Evolutionary conservation across 768 basidiomycete species (phyloP), one percentile per base, ranked within the genome.

Genomic region (Tylopilus sp.): DNA sequence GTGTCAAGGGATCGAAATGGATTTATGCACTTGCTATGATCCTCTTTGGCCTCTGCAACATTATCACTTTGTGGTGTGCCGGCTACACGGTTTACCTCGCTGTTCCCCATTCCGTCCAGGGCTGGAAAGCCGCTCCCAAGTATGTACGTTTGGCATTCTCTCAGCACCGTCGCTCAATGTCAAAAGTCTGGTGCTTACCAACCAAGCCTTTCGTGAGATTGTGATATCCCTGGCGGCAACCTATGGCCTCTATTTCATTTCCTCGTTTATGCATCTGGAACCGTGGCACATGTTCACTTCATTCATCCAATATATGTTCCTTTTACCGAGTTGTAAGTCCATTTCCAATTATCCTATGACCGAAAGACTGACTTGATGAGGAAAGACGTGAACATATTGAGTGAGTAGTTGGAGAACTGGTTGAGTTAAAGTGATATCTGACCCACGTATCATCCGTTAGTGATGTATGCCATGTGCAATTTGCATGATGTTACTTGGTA

Each of bases 201-300:
- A 87, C 60, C 70, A 75, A 55, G 83, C 90, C 2, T 82, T 95
- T 65, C 83, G 87, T 55, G 87, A 94, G 60, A 94, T 97, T 65
- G 82, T 89, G 38, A 84, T 90, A 53, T 91, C 88, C 46, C 74
- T 95, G 52, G 72, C 83, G 57, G 80, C 85, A 63, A 85, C 92
- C 53, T 87, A 89, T 73, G 80, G 87, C 68, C 78, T 93, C 57
- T 98, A 92, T 78, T 79, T 97, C 64, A 71, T 96, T 63, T 81
- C 86, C 54, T 92, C 89, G 9, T 72, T 96, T 69, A 84, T 98
- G 73, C 91, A 95, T 62, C 71, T 92, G 33, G 95, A 98, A 67
- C 95, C 94, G 1, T 96, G 93, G 92, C 95, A 98, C 78, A 89
- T 98, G 83, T 81, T 98, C 71, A 96, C 95, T 13, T 91, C 86